Evolutionary conservation across 2,329 filamentous ascomycete genomes (phyloP), one percentile per base, ranked within the genome.

Genomic region (Metarhizium humberi): DNA sequence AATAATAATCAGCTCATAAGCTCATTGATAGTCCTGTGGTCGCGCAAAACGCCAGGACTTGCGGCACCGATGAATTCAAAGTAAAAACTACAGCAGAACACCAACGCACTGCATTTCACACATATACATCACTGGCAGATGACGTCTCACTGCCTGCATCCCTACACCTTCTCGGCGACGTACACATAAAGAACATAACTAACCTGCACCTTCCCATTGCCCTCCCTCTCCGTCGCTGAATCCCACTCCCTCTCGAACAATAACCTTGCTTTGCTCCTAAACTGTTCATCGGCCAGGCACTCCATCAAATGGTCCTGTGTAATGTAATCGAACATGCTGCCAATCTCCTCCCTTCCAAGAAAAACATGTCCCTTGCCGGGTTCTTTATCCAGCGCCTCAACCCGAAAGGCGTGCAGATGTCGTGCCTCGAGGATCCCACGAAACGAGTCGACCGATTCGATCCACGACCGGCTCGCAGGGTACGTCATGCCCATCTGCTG

Each of bases 201-300:
- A 4, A 20, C 6, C 16, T 25, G 25, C n/a, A 45, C 42, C 18
- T 20, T 16, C 42, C 4, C 16, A 14, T 20, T 16, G 5, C 7
- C 42, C 18, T 6, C 42, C n/a, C n/a, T 20, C 42, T 4, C 5
- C 7, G 42, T 3, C 10, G 42, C 42, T 25, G 42, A 18, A 45
- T 61, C 57, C 65, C 68, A 71, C 51, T 69, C 67, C 46, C 69
- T 58, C 0, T 51, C 55, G 45, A 70, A 73, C 3, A 66, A 46
- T 11, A 59, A 56, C 20, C 64, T 57, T 3, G 63, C 64, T 45
- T 58, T 62, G 3, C 45, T 52, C 49, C 57, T 62, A 36, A 68
- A 58, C 8, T 64, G 62, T 1, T 64, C 60, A 6, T n/a, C 7
- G 25, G 20, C 34, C 51, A 1, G 60, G 55, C 10, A 11, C 32